Percentiles rank a stretch among this genome's conserved stretches.
Evolutionary conservation across 371 early-diverging fungal genomes (phyloP).

Genomic region (Apophysomyces variabilis): DNA sequence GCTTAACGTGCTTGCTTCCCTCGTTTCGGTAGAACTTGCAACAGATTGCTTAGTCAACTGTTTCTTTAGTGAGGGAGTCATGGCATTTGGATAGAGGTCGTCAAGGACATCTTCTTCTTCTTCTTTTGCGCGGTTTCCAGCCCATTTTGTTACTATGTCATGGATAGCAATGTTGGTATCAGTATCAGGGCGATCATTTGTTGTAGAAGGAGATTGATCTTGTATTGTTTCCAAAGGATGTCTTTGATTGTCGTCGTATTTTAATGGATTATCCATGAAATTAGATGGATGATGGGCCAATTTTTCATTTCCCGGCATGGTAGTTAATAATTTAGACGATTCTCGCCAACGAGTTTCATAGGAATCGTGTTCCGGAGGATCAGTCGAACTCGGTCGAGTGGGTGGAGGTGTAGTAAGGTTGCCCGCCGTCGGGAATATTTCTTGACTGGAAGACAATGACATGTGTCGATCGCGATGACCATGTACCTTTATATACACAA

Average conservation of each 20-base stretch:
- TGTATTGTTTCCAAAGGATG: background rate
- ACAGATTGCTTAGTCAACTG: background rate
- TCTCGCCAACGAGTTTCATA: background rate
- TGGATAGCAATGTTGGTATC: background rate
- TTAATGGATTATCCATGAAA: background rate
- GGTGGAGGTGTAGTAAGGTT: slow-evolving; percentile 6
- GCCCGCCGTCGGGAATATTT: slow-evolving; percentile 7
- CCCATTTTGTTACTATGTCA: background rate
- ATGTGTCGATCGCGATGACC: background rate
- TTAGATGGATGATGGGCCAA: background rate
- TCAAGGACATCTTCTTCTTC: background rate
- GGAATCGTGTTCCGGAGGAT: background rate
- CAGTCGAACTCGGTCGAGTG: slow-evolving; percentile 6
- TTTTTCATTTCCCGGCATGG: background rate
- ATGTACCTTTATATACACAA: slow-evolving; percentile 5
- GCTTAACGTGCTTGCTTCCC: background rate
- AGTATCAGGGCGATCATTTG: background rate
- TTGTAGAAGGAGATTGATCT: background rate
- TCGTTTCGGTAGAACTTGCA: background rate
- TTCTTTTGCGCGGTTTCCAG: background rate
- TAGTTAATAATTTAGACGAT: background rate
- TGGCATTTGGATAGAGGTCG: background rate
- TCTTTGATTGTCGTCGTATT: background rate
- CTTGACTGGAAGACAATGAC: slow-evolving; percentile 1
- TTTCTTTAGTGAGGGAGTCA: background rate